Evolutionary conservation across 2,329 filamentous ascomycete genomes (phyloP), one percentile per base, ranked within the genome.

Genomic region (Penicillium sp.): DNA sequence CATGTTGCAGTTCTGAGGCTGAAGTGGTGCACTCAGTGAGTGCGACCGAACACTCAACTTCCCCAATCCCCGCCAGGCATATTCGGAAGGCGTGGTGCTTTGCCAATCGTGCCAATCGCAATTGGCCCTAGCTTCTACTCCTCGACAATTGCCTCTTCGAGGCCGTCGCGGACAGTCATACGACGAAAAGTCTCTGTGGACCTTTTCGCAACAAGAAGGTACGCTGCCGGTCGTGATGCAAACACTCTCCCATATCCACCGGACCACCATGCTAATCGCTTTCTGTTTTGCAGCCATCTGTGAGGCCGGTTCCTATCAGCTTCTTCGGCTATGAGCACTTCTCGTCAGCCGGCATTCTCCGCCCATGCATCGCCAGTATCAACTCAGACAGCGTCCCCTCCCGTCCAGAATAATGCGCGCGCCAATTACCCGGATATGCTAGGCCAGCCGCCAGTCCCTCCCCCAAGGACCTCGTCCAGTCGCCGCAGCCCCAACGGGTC

Each of bases 381-480:
- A 56, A 65, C 69, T 42, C 49, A 62, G 28, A 47, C 62, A 47
- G 59, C 61, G 45, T 47, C 57, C 44, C 57, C 68, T 49, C 45
- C 67, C 35, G 50, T 57, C 32, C 59, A 63, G 44, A 63, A 63
- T 50, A 62, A 66, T 56, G 64, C 59, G 49, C 69, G 60, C 58
- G 59, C 57, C 28, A 59, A 63, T 39, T 64, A 66, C 37, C 65
- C 71, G 46, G 72, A 80, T 73, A 71, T 81, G 76, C 70, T 82
- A 79, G 74, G 71, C 50, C 70, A 70, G 27, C 82, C 87, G 46
- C 86, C 88, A 23, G 79, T 88, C 60, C 84, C 87, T 47, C 90
- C 88, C 42, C 88, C 88, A 31, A 82, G 90, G 64, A 91, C 88
- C 6, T 95, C 90, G 12, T 93, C 89, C 73, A 68, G 66, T 55